Percentiles rank a stretch among this genome's conserved stretches.
Evolutionary conservation across 495 filamentous ascomycete genomes (phyloP).

Genomic region (Hypoxylon crocopeplum): DNA sequence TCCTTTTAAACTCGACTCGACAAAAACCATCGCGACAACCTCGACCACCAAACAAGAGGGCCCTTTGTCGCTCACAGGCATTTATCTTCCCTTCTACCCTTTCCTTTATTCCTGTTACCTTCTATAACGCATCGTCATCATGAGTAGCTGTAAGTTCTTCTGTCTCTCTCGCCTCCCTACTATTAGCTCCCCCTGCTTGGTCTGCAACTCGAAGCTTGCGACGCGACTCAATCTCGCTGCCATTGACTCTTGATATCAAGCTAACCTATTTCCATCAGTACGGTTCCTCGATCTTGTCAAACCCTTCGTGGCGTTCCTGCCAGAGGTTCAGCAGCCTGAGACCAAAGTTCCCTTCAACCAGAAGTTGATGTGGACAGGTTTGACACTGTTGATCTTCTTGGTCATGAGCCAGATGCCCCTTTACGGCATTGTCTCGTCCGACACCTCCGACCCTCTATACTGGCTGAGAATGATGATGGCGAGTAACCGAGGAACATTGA

Average conservation of each 20-base stretch:
- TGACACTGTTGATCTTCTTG: constrained; percentile 97
- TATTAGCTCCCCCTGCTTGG: constrained; percentile 38
- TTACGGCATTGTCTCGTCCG: constrained; percentile 94
- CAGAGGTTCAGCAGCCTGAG: constrained; percentile 97
- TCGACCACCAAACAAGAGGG: constrained; percentile 36
- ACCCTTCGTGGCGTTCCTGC: constrained; percentile 97
- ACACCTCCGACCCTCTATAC: constrained; percentile 97
- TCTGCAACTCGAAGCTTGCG: not conserved
- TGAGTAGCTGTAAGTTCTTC: constrained; percentile 61
- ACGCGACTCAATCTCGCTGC: constrained; percentile 41
- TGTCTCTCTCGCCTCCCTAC: constrained; percentile 26
- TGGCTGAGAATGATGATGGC: constrained; percentile 99
- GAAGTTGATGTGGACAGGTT: constrained; percentile 99
- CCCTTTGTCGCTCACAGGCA: constrained; percentile 46
- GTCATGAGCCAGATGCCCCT: constrained; percentile 99
- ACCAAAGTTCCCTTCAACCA: constrained; percentile 97
- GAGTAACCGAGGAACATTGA: constrained; percentile 97
- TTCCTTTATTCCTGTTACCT: constrained; percentile 47
- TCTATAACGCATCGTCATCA: constrained; percentile 56
- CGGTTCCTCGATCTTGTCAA: constrained; percentile 99
- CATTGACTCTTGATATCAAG: constrained; percentile 35
- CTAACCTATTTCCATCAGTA: constrained; percentile 64
- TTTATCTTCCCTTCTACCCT: constrained; percentile 51
- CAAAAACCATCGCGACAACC: constrained; percentile 46
- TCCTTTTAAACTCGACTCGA: constrained; percentile 38